Evolutionary conservation across 2,329 filamentous ascomycete species (phyloP).

Genomic region (Cladophialophora yegresii): DNA sequence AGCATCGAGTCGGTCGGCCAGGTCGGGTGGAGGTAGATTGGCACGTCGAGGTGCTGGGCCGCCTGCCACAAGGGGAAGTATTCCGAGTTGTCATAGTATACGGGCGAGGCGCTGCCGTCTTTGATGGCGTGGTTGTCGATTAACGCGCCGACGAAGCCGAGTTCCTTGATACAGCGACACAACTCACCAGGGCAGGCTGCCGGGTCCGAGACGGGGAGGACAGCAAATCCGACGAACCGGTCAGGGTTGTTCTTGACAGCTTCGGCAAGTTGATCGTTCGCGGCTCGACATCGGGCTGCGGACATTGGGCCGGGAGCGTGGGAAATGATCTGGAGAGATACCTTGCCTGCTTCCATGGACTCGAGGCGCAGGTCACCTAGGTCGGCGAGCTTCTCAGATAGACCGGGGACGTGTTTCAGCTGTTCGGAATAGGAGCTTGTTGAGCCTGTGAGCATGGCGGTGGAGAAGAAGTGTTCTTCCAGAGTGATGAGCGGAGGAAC

Average conservation of each 20-base stretch:
- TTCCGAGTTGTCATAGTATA: conserved; percentile 48
- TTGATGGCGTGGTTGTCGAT: conserved; percentile 45
- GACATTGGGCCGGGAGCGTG: conserved; percentile 29
- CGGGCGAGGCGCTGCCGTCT: conserved; percentile 16
- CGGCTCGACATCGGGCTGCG: conserved; percentile 22
- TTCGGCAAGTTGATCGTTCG: conserved; percentile 32
- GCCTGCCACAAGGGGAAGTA: conserved; percentile 49
- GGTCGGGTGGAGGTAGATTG: conserved; percentile 56
- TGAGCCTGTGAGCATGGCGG: conserved; percentile 16
- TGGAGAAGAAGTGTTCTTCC: conserved; percentile 35
- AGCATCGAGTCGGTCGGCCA: conserved; percentile 45
- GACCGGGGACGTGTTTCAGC: conserved; percentile 28
- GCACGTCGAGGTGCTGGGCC: conserved; percentile 52
- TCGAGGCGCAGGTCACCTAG: conserved; percentile 24
- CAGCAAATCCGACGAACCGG: conserved; percentile 49
- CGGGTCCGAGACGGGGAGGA: conserved; percentile 47
- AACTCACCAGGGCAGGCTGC: conserved; percentile 42
- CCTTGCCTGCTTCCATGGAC: conserved; percentile 28
- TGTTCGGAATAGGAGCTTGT: conserved; percentile 28
- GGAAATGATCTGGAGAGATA: conserved; percentile 33
- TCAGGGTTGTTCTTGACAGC: conserved; percentile 38
- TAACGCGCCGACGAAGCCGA: conserved; percentile 53
- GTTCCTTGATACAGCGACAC: conserved; percentile 44
- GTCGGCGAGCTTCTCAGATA: conserved; percentile 31
- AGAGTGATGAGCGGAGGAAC: conserved; percentile 31